Conservation (phyloP, 2,329 filamentous ascomycete genomes). For the Hypoxylon sp. region DNA sequence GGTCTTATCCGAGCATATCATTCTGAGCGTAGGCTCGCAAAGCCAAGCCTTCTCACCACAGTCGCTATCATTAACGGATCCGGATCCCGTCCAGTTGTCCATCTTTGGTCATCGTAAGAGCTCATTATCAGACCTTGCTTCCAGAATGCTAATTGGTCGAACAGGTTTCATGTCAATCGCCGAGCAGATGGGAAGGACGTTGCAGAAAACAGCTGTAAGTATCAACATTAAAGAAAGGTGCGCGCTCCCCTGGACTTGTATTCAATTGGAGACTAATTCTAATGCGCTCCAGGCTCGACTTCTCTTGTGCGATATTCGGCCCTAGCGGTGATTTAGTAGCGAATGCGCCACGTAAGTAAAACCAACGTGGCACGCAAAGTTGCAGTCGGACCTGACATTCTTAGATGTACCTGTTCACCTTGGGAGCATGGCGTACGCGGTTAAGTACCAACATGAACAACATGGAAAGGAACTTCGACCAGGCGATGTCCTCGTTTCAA, state of each 20-base stretch:
- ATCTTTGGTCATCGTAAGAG: constrained; percentile 32
- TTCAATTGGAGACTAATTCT: neutral
- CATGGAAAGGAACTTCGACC: constrained; percentile 73
- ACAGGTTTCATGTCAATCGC: constrained; percentile 65
- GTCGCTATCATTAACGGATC: constrained; percentile 18
- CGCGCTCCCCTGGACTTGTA: neutral
- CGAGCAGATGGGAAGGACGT: constrained; percentile 82
- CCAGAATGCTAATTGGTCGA: neutral
- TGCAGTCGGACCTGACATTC: neutral
- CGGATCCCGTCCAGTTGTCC: constrained; percentile 30
- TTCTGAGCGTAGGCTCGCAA: constrained; percentile 24
- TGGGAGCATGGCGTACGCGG: constrained; percentile 81
- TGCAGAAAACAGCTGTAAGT: constrained; percentile 83
- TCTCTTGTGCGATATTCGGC: constrained; percentile 84
- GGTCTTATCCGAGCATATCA: constrained; percentile 31
- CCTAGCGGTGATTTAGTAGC: constrained; percentile 78
- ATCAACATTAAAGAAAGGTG: constrained; percentile 82
- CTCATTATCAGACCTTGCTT: neutral
- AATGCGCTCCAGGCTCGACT: constrained; percentile 67
- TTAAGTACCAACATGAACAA: constrained; percentile 75
- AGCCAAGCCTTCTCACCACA: neutral
- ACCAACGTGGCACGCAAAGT: neutral
- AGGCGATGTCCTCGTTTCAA: constrained; percentile 44
- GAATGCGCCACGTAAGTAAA: constrained; percentile 70
- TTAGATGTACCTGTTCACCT: constrained; percentile 75